Conservation (phyloP, 176 grass and related monocot species). For the Carex littledalei region DNA sequence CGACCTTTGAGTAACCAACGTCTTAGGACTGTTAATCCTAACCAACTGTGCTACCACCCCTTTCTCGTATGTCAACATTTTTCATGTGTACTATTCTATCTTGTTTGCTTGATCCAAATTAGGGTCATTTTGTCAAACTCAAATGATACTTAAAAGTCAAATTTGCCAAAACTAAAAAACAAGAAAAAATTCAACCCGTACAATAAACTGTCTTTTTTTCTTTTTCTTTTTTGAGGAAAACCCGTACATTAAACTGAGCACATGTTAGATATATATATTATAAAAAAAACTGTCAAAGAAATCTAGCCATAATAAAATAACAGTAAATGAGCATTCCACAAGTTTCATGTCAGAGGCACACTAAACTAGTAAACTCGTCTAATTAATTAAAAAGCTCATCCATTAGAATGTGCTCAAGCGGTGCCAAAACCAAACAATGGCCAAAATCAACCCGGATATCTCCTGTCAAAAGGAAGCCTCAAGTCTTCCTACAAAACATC, state of each 20-base stretch:
- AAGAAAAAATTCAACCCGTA: background rate
- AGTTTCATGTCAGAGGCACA: background rate
- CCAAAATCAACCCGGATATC: background rate
- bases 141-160: too few species aligned
- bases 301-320: background rate
- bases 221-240: too few species aligned
- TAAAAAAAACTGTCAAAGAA: background rate
- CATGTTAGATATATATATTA: background rate
- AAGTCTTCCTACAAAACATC: background rate
- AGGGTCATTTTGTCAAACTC: background rate
- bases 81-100: background rate
- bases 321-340: background rate
- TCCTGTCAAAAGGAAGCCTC: background rate
- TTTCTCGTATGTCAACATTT: background rate
- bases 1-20: too few species aligned
- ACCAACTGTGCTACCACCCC: too few species aligned
- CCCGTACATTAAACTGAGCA: background rate
- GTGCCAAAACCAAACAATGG: conserved; percentile 1
- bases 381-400: conserved; percentile 1
- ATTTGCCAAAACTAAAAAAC: background rate
- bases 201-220: background rate
- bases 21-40: too few species aligned
- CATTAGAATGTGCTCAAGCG: background rate
- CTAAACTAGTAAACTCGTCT: background rate
- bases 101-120: background rate